Conservation (phyloP, 345 rosid genomes). For the Limnanthes douglasii region DNA sequence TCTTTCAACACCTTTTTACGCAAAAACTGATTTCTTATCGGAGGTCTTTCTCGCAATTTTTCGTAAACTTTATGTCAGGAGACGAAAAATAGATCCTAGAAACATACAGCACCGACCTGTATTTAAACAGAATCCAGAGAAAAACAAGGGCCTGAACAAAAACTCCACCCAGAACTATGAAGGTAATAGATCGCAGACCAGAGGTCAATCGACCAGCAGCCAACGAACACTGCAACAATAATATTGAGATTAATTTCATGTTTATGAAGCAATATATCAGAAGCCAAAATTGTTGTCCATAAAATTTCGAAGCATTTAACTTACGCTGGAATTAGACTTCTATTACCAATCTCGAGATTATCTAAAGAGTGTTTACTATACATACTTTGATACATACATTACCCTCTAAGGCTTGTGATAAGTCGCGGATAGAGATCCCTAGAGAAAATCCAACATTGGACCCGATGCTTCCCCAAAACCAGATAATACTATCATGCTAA, state of each 20-base stretch:
- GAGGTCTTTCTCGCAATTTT: no score
- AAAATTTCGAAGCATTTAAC: neutral
- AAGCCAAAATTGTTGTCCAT: neutral
- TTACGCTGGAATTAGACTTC: neutral
- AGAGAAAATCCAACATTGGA: neutral
- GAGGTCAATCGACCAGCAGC: constrained; percentile 58
- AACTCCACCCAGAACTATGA: constrained; percentile 36
- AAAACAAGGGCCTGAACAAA: constrained; percentile 58
- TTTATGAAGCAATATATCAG: no score
- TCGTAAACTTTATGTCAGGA: no score
- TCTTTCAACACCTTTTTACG: no score
- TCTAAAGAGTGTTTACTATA: no score
- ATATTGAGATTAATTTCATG: constrained; percentile 1
- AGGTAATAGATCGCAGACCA: constrained; percentile 24
- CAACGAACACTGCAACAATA: constrained; percentile 43
- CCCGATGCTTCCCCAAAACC: neutral
- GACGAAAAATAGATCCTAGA: no score
- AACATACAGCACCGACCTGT: constrained; percentile 29
- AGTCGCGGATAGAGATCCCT: no score
- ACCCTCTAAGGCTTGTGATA: no score
- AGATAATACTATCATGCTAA: no score
- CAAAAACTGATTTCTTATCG: no score
- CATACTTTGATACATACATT: no score
- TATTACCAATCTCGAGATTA: neutral
- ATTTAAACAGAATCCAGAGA: constrained; percentile 51